phyloP scores from a whole-genome alignment of 2,329 filamentous ascomycete genomes.

The Aspergillus floridensis region DNA sequence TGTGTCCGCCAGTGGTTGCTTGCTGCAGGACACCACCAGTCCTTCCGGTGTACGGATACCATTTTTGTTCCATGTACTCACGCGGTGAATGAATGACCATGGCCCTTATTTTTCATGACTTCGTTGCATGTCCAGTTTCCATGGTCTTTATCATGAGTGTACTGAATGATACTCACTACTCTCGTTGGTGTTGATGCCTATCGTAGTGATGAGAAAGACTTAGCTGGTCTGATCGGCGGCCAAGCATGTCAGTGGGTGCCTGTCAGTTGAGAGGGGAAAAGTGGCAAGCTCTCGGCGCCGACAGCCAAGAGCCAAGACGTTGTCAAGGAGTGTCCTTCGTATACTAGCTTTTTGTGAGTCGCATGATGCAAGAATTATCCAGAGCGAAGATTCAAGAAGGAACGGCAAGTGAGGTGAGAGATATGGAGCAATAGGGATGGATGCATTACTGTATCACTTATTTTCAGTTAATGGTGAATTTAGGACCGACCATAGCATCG shows the following conservation, averaged over 20 bases:
- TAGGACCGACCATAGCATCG: not conserved
- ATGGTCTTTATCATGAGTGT: not conserved
- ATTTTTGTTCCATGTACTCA: not conserved
- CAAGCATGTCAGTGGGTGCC: not conserved
- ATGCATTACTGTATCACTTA: no score
- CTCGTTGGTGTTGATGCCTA: not conserved
- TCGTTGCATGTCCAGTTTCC: not conserved
- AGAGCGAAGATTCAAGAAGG: not conserved
- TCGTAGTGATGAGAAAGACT: not conserved
- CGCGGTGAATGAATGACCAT: not conserved
- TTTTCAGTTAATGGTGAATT: no score
- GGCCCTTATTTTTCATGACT: not conserved
- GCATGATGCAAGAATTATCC: not conserved
- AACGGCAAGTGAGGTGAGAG: not conserved
- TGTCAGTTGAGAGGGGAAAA: not conserved
- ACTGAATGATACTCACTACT: not conserved
- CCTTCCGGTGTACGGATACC: not conserved
- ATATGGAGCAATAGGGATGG: not conserved
- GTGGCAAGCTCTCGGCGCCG: not conserved
- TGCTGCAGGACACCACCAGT: not conserved
- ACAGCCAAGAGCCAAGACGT: not conserved
- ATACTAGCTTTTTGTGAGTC: not conserved
- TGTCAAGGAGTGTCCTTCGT: not conserved
- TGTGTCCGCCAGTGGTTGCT: not conserved
- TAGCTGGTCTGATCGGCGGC: not conserved